Evolutionary conservation across 495 filamentous ascomycete genomes (phyloP), one percentile per base, ranked within the genome.

Genomic region (Aspergillus kassunensis): DNA sequence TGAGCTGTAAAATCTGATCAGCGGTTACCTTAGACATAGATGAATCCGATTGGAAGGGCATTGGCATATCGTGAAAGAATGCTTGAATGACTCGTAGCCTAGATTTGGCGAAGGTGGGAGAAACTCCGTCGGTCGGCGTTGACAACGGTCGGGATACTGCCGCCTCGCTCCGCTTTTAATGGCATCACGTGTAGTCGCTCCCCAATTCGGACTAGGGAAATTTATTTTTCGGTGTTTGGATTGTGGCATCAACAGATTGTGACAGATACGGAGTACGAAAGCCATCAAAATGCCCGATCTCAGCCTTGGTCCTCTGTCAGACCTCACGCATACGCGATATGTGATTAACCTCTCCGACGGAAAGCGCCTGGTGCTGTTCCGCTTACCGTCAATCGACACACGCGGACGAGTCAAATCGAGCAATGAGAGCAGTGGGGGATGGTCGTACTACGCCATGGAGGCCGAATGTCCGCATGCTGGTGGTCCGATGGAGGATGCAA

Each of bases 361-460:
- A 47, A 78, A 78, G 59, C 74, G 76, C 37, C 62, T 80, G 31
- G 72, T 80, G 25, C 57, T 80, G 12, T 80, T 80, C 44, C 75
- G 75, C 15, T 48, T 80, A 27, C 73, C 74, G 10, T 63, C 58
- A 0, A 80, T 80, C 47, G 67, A 70, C 49, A 59, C 57, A 19
- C 53, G 65, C 7, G 51, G 50, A 18, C 48, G 59, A 59, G 42
- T 21, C 46, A 37, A n/a, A 9, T 29, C 44, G 15, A 51, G 56
- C 16, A 69, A 71, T 36, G 69, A 75, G 21, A 59, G 59, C 5
- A 49, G 47, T 13, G 57, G 69, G 58, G 74, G 73, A 37, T 80
- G 76, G 76, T 71, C 65, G 2, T 78, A 78, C 54, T 80, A 74
- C 57, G 70, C 75, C 2, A 80, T 80, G 75, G 75, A 77, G 48